Evolutionary conservation across 75 land plant genomes (phyloP).

Genomic region (Cunninghamia lanceolata): DNA sequence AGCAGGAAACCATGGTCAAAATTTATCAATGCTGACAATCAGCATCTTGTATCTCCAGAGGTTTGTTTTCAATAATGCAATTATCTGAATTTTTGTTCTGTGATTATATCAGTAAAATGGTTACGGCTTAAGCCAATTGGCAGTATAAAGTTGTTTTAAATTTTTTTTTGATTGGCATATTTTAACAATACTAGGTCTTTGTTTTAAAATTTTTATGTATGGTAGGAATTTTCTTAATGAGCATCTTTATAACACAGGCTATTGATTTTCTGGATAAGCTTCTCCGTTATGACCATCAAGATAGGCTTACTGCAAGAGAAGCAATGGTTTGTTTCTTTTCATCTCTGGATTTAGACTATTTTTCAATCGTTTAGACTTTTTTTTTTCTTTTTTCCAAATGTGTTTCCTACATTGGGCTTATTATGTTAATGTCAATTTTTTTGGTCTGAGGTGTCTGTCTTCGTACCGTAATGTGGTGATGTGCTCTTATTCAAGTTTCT

Average conservation of each 20-base stretch:
- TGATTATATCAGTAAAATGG: background rate
- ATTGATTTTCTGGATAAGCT: conserved; percentile 96
- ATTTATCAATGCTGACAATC: conserved; percentile 81
- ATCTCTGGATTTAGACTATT: background rate
- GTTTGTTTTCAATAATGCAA: conserved; percentile 19
- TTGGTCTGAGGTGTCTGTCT: background rate
- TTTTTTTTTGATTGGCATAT: background rate
- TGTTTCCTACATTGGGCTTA: background rate
- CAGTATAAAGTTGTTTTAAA: background rate
- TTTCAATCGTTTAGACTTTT: background rate
- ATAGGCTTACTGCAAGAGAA: conserved; percentile 87
- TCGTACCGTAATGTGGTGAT: background rate
- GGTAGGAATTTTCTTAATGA: background rate
- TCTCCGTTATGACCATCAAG: conserved; percentile 92
- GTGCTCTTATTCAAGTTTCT: background rate
- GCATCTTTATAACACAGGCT: conserved; percentile 43
- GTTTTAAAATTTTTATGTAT: background rate
- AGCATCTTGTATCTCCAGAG: conserved; percentile 88
- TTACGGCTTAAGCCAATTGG: background rate
- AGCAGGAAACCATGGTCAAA: conserved; percentile 93
- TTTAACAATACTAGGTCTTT: background rate
- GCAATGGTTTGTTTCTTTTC: conserved; percentile 60
- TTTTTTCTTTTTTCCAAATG: background rate
- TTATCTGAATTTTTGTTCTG: background rate
- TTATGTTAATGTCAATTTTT: background rate